A percentile compares a stretch with the other conserved stretches of the same genome.
Evolutionary conservation across 805 yeast species (phyloP).

Genomic region (Vanderwaltozyma polyspora): DNA sequence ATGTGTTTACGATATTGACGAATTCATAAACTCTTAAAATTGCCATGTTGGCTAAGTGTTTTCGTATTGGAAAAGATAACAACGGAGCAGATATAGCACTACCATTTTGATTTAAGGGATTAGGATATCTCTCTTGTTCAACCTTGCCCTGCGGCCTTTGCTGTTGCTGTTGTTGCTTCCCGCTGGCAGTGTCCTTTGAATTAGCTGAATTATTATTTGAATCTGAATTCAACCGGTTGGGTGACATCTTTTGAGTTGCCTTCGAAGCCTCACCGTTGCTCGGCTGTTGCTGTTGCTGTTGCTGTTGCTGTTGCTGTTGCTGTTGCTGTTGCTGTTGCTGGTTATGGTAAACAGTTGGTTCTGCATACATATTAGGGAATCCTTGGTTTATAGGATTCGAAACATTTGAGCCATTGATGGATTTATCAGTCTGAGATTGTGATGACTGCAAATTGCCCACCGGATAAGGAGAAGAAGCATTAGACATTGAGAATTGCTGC

Average conservation of each 20-base stretch:
- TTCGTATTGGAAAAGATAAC: constrained; percentile 24
- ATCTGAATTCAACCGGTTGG: too few relatives aligned
- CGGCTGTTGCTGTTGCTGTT: too few relatives aligned
- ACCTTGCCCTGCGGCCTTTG: too few relatives aligned
- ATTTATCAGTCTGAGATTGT: background rate
- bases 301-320: background rate
- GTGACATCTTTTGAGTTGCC: too few relatives aligned
- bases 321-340: background rate
- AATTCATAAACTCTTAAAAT: constrained; percentile 40
- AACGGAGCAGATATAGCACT: constrained; percentile 2
- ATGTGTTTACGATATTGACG: constrained; percentile 35
- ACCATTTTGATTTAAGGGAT: background rate
- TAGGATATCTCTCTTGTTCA: too few relatives aligned
- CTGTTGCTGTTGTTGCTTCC: too few relatives aligned
- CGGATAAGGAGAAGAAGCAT: background rate
- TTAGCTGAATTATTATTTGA: too few relatives aligned
- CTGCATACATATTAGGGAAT: too few relatives aligned
- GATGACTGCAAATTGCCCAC: background rate
- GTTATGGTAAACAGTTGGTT: background rate
- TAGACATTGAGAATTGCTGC: background rate
- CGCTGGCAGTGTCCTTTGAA: too few relatives aligned
- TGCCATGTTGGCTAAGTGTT: constrained; percentile 38
- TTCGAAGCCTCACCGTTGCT: too few relatives aligned
- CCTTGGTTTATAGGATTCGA: too few relatives aligned
- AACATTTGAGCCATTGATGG: too few relatives aligned